These are phyloP conservation scores for Pterocarpus macrocarpus DNA, from an alignment of 306 rosid species.

Conservation along the genomic window DNA sequence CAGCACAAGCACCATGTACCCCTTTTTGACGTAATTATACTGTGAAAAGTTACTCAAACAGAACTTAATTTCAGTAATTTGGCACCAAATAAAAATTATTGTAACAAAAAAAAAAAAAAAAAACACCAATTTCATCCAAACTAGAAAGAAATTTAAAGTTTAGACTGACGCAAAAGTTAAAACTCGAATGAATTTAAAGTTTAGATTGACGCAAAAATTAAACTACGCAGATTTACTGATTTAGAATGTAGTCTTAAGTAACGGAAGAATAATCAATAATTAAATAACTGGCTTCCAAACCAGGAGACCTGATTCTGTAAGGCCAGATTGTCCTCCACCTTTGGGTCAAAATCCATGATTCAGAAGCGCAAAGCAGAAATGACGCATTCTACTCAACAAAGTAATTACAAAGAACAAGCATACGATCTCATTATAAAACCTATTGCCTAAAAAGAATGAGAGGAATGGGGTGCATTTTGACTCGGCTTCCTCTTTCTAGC, in stretches of 20 bases:
- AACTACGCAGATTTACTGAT: too few species aligned
- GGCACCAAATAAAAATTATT: neutral
- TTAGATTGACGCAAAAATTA: too few species aligned
- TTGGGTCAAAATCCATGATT: conserved; percentile 5
- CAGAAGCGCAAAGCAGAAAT: conserved; percentile 37
- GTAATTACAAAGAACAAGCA: conserved; percentile 51
- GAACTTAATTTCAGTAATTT: neutral
- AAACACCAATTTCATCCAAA: neutral
- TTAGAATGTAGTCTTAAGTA: neutral
- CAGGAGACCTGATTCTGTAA: conserved; percentile 36
- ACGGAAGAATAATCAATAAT: conserved; percentile 17
- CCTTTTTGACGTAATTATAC: too few species aligned
- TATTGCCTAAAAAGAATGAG: conserved; percentile 50
- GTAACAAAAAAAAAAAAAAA: neutral
- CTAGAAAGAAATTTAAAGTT: neutral
- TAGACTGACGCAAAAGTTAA: conserved; percentile 2
- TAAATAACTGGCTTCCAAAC: conserved; percentile 29
- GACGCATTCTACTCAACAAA: conserved; percentile 40
- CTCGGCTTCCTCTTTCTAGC: conserved; percentile 42
- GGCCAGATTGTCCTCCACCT: conserved; percentile 25
- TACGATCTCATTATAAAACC: conserved; percentile 35
- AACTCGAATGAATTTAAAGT: neutral
- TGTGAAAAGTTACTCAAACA: too few species aligned
- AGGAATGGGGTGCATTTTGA: conserved; percentile 42
- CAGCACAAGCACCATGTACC: too few species aligned